Conservation (phyloP, 2,329 filamentous ascomycete genomes). For the Pseudocercospora cruenta region DNA sequence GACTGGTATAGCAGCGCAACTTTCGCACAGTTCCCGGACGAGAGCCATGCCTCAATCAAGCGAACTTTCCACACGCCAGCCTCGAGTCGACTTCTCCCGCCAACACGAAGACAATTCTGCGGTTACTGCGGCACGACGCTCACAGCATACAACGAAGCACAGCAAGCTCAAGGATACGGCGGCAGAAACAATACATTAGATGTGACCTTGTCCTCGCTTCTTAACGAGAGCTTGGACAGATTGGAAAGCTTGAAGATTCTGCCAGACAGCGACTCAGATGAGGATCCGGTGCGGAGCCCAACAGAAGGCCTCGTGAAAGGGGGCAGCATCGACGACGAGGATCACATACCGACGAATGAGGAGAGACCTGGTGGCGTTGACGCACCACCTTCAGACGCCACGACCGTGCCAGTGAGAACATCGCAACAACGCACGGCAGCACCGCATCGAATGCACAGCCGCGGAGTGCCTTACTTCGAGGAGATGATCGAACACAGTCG, state of each 20-base stretch:
- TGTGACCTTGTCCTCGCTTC: slow-evolving; percentile 77
- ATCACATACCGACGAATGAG: slow-evolving; percentile 17
- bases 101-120: slow-evolving; percentile 76
- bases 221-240: slow-evolving; percentile 69
- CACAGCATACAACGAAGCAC: slow-evolving; percentile 75
- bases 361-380: background rate
- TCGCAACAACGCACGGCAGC: slow-evolving; percentile 26
- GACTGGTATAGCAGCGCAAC: slow-evolving; percentile 78
- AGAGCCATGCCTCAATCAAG: slow-evolving; percentile 55
- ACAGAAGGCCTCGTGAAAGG: slow-evolving; percentile 11
- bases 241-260: slow-evolving; percentile 77
- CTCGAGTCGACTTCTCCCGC: slow-evolving; percentile 60
- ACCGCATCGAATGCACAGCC: slow-evolving; percentile 34
- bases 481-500: slow-evolving; percentile 75
- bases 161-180: slow-evolving; percentile 31
- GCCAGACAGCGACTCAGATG: slow-evolving; percentile 47
- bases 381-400: slow-evolving; percentile 2
- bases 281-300: slow-evolving; percentile 36
- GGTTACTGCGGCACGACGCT: slow-evolving; percentile 88
- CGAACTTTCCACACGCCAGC: slow-evolving; percentile 48
- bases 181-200: slow-evolving; percentile 76
- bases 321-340: slow-evolving; percentile 19
- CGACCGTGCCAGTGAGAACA: slow-evolving; percentile 7
- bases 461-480: slow-evolving; percentile 84
- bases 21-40: slow-evolving; percentile 75